Conservation (phyloP, 345 rosid species). For the Aquilaria malaccensis region DNA sequence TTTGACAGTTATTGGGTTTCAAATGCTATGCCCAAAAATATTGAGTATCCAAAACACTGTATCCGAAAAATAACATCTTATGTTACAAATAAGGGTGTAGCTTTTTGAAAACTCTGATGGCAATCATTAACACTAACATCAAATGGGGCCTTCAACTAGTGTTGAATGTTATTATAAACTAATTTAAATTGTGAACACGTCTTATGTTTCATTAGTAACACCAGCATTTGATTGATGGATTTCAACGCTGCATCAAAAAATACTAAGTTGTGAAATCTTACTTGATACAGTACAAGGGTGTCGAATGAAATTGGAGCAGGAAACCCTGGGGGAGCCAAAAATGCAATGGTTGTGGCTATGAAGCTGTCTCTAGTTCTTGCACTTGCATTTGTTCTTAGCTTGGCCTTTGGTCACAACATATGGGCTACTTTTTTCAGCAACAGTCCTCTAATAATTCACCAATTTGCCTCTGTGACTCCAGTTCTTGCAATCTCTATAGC, state of each 20-base stretch:
- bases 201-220: not conserved
- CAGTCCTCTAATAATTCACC: slow-evolving; percentile 25
- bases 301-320: slow-evolving; percentile 76
- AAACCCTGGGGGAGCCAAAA: slow-evolving; percentile 34
- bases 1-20: no score
- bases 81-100: no score
- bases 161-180: no score
- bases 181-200: not conserved
- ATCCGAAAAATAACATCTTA: no score
- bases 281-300: slow-evolving; percentile 58
- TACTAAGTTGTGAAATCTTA: not conserved
- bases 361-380: slow-evolving; percentile 48
- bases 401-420: slow-evolving; percentile 41
- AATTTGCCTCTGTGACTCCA: slow-evolving; percentile 46
- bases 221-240: not conserved
- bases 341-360: slow-evolving; percentile 34
- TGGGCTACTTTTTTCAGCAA: slow-evolving; percentile 57
- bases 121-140: no score
- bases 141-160: no score
- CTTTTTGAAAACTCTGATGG: no score
- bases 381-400: slow-evolving; percentile 25
- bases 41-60: no score
- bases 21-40: no score
- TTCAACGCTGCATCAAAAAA: not conserved
- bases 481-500: slow-evolving; percentile 49